phyloP scores from a whole-genome alignment of 371 early-diverging fungal species.

The Amoeboradix gromovi region DNA sequence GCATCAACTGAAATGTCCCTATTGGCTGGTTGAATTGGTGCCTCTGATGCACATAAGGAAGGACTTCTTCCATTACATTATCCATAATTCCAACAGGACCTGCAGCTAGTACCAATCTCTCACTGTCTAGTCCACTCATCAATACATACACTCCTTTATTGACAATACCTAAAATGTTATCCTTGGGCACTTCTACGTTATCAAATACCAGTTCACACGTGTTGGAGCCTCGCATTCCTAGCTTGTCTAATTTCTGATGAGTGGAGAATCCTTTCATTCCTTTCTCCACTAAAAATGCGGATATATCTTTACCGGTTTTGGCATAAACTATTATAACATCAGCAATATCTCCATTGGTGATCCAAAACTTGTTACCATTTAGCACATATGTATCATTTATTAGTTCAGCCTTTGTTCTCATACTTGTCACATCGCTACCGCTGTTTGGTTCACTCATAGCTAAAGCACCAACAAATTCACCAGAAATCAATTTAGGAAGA shows the following conservation, averaged over 20 bases:
- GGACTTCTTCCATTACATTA: constrained; percentile 40
- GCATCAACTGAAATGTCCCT: constrained; percentile 69
- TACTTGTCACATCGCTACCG: constrained; percentile 82
- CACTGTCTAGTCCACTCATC: constrained; percentile 78
- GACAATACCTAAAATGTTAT: constrained; percentile 58
- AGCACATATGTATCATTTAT: constrained; percentile 32
- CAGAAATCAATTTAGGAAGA: constrained; percentile 58
- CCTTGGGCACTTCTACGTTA: constrained; percentile 60
- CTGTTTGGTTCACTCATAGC: constrained; percentile 81
- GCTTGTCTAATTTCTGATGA: constrained; percentile 68
- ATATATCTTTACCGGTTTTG: constrained; percentile 68
- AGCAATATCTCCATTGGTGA: constrained; percentile 88
- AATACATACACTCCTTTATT: constrained; percentile 83
- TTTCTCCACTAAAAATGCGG: constrained; percentile 78
- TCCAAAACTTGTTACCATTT: constrained; percentile 82
- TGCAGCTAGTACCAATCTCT: constrained; percentile 64
- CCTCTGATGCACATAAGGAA: constrained; percentile 63
- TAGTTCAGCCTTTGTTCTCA: constrained; percentile 55
- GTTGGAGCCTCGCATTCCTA: constrained; percentile 89
- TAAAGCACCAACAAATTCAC: constrained; percentile 69
- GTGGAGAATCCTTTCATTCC: constrained; percentile 57
- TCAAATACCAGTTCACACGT: constrained; percentile 86
- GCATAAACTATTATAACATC: constrained; percentile 76
- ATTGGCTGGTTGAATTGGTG: constrained; percentile 59
- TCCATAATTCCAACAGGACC: constrained; percentile 91